These are phyloP conservation scores for Dichotomocladium elegans DNA, from an alignment of 371 early-diverging fungal genomes.

Conservation along the genomic window DNA sequence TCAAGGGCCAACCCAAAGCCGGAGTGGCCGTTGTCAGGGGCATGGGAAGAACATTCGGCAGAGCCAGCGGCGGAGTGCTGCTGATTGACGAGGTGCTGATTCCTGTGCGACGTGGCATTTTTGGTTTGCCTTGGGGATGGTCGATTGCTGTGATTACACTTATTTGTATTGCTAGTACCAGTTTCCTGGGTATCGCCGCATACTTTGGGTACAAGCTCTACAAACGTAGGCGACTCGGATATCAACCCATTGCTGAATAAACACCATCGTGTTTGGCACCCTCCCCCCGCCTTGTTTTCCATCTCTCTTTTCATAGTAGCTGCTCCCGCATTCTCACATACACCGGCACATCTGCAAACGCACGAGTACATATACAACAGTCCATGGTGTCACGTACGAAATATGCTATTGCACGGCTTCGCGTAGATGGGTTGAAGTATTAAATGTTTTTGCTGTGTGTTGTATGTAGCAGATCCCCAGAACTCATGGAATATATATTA, in stretches of 20 bases:
- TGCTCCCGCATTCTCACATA: too few relatives aligned
- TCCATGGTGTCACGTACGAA: too few relatives aligned
- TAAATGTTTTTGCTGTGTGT: too few relatives aligned
- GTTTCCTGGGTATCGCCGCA: conserved; percentile 9
- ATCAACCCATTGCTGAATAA: conserved; percentile 45
- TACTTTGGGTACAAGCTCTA: conserved; percentile 37
- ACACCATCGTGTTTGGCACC: too few relatives aligned
- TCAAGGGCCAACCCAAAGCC: conserved; percentile 19
- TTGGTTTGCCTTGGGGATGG: conserved; percentile 27
- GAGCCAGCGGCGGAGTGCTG: conserved; percentile 39
- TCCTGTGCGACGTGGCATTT: conserved; percentile 15
- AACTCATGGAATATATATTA: too few relatives aligned
- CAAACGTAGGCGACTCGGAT: conserved; percentile 72
- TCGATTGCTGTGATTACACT: conserved; percentile 22
- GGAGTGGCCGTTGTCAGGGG: not conserved
- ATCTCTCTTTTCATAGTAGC: too few relatives aligned
- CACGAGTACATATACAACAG: too few relatives aligned
- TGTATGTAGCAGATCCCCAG: too few relatives aligned
- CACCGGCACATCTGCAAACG: too few relatives aligned
- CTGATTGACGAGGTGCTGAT: conserved; percentile 34
- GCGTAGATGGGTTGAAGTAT: too few relatives aligned
- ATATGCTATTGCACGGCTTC: too few relatives aligned
- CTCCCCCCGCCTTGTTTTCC: too few relatives aligned
- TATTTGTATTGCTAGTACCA: conserved; percentile 11
- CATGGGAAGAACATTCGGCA: conserved; percentile 26